Conservation (phyloP, 2,329 filamentous ascomycete genomes). For the Fusarium euwallaceae region DNA sequence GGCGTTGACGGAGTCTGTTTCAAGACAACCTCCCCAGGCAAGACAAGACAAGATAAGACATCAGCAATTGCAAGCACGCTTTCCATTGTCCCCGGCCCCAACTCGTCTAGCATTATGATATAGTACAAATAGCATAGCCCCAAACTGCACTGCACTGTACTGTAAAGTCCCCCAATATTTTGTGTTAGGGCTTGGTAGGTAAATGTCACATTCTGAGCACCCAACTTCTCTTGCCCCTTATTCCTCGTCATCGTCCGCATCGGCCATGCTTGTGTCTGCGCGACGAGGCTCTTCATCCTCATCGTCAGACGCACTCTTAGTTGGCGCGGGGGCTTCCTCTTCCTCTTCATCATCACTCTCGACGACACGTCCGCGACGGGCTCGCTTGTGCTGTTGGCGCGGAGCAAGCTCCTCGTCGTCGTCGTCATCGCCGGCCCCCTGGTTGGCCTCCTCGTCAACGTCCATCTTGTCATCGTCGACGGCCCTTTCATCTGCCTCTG, state of each 20-base stretch:
- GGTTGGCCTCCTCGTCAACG: slow-evolving; percentile 58
- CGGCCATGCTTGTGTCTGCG: slow-evolving; percentile 57
- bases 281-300: slow-evolving; percentile 46
- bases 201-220: slow-evolving; percentile 29
- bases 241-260: slow-evolving; percentile 52
- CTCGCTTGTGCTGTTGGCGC: slow-evolving; percentile 60
- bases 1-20: slow-evolving; percentile 3
- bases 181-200: slow-evolving; percentile 20
- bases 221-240: slow-evolving; percentile 19
- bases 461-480: slow-evolving; percentile 64
- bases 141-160: slow-evolving; percentile 5
- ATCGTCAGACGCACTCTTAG: slow-evolving; percentile 38
- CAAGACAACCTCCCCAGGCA: not conserved
- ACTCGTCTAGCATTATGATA: slow-evolving; percentile 39
- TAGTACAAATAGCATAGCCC: slow-evolving; percentile 28
- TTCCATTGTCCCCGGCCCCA: slow-evolving; percentile 33
- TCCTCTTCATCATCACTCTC: slow-evolving; percentile 65
- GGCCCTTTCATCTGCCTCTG: slow-evolving; percentile 54
- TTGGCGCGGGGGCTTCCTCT: slow-evolving; percentile 25
- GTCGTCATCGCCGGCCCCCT: slow-evolving; percentile 60
- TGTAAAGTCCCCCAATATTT: slow-evolving; percentile 3
- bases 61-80: slow-evolving; percentile 36
- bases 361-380: slow-evolving; percentile 64
- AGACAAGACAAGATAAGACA: slow-evolving; percentile 9
- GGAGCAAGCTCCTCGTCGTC: slow-evolving; percentile 63